phyloP scores from a whole-genome alignment of 306 rosid genomes.

The peach (Prunus persica) region Prunus_persica_NCBIv2 NC_034014.1:11977501-11978000 shows the following conservation, averaged over 20 bases:
- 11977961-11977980: not conserved
- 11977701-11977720: not conserved
- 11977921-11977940: too few species aligned
- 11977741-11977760: slow-evolving; percentile 43
- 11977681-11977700: not conserved
- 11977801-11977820: slow-evolving; percentile 32
- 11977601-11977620: too few species aligned
- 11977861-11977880: not conserved
- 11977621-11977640: too few species aligned
- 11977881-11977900: too few species aligned
- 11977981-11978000: not conserved
- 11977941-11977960: not conserved
- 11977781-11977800: slow-evolving; percentile 54
- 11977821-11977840: not conserved
- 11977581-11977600: too few species aligned
- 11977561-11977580: too few species aligned
- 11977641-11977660: too few species aligned
- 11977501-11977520: too few species aligned
- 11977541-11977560: too few species aligned
- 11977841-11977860: not conserved
- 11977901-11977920: not conserved
- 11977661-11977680: not conserved
- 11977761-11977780: slow-evolving; percentile 11
- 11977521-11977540: too few species aligned
- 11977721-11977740: slow-evolving; percentile 13